These are phyloP conservation scores for Russula griseocarnosa DNA, from an alignment of 768 basidiomycete species.

Conservation along the genomic window DNA sequence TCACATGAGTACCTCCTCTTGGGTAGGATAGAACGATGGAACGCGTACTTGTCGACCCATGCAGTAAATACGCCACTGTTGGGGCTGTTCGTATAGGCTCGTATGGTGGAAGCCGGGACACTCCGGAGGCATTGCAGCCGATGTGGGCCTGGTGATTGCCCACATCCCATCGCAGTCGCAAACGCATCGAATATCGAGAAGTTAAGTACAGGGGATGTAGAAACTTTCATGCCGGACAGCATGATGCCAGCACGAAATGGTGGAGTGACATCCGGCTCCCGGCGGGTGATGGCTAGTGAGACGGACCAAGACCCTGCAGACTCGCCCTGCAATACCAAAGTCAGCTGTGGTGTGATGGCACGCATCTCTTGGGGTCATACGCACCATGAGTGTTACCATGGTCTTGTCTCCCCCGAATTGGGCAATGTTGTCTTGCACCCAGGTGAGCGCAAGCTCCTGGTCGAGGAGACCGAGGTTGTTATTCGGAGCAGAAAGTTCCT, in stretches of 20 bases:
- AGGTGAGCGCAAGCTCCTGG: slow-evolving; percentile 39
- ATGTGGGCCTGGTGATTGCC: slow-evolving; percentile 26
- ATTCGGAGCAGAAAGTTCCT: slow-evolving; percentile 2
- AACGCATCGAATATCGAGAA: slow-evolving; percentile 15
- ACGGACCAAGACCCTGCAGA: slow-evolving; percentile 11
- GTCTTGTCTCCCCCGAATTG: slow-evolving; percentile 54
- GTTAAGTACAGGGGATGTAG: slow-evolving; percentile 1
- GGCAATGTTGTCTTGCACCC: slow-evolving; percentile 58
- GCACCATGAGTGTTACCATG: slow-evolving; percentile 38
- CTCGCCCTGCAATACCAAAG: slow-evolving; percentile 8
- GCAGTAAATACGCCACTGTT: neutral
- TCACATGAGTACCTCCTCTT: neutral
- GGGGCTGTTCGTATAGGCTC: slow-evolving; percentile 18
- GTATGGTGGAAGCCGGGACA: slow-evolving; percentile 29
- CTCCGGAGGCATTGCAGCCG: slow-evolving; percentile 31
- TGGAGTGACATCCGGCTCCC: neutral
- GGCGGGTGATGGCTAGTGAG: slow-evolving; percentile 17
- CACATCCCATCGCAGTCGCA: slow-evolving; percentile 25
- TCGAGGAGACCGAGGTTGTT: slow-evolving; percentile 21
- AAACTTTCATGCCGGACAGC: slow-evolving; percentile 2
- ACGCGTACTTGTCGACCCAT: slow-evolving; percentile 15
- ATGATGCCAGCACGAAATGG: slow-evolving; percentile 22
- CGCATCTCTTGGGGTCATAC: slow-evolving; percentile 13
- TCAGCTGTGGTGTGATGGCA: neutral
- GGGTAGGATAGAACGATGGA: neutral